Percentiles rank a stretch among this genome's conserved stretches.
phyloP scores from a whole-genome alignment of 2,329 filamentous ascomycete species.

The Cytospora schulzeri region DNA sequence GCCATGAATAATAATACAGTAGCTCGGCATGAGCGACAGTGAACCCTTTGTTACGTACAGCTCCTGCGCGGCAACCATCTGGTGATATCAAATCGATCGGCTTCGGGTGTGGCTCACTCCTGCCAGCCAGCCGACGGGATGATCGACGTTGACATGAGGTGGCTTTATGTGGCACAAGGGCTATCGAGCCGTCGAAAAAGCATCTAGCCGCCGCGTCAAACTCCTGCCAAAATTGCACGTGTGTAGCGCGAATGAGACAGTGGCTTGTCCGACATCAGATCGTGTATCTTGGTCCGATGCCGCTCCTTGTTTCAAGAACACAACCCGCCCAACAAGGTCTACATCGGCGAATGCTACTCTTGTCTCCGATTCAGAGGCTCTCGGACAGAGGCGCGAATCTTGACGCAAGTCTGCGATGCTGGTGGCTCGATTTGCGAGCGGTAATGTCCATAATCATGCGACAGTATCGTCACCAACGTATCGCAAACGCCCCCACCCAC shows the following conservation, averaged over 20 bases:
- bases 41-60: neutral
- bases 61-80: neutral
- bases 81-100: neutral
- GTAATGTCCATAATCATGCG: neutral
- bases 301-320: constrained; percentile 1
- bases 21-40: neutral
- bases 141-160: constrained; percentile 8
- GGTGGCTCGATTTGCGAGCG: neutral
- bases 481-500: neutral
- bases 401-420: neutral
- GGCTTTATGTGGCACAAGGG: neutral
- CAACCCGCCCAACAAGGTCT: constrained; percentile 10
- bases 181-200: constrained; percentile 27
- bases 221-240: constrained; percentile 23
- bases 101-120: neutral
- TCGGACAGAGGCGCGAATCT: neutral
- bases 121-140: constrained; percentile 1
- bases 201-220: constrained; percentile 19
- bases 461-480: neutral
- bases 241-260: constrained; percentile 18
- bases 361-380: neutral
- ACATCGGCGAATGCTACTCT: neutral
- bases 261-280: constrained; percentile 15
- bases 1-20: neutral
- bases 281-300: constrained; percentile 15